Evolutionary conservation across 208 protist species (phyloP).

Genomic region (Acanthamoeba triangularis): DNA sequence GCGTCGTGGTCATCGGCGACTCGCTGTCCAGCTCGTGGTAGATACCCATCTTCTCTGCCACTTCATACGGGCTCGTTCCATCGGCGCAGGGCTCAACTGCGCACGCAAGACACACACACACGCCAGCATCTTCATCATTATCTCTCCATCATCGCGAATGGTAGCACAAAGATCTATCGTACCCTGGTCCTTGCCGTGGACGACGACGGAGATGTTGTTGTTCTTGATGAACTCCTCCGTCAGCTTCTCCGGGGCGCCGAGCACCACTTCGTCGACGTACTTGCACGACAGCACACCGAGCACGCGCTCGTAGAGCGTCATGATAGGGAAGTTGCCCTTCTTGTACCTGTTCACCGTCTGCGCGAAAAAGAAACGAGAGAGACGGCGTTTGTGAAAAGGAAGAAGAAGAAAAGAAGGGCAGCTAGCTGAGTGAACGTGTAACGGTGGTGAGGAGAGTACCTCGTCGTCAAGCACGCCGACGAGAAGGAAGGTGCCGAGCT

Average conservation of each 20-base stretch:
- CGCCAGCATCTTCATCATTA: too few species aligned
- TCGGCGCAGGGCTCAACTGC: background rate
- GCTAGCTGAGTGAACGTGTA: too few species aligned
- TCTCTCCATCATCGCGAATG: too few species aligned
- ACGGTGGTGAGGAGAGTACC: too few species aligned
- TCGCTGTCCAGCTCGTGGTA: slow-evolving; percentile 88
- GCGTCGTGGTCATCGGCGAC: slow-evolving; percentile 78
- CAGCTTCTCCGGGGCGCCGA: slow-evolving; percentile 97
- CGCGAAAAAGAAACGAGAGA: too few species aligned
- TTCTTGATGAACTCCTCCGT: slow-evolving; percentile 95
- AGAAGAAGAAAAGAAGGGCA: too few species aligned
- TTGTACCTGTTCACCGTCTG: slow-evolving; percentile 84
- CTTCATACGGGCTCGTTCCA: slow-evolving; percentile 79
- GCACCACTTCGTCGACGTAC: slow-evolving; percentile 98
- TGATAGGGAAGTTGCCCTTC: slow-evolving; percentile 98
- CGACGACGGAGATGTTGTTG: slow-evolving; percentile 93
- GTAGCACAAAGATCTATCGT: too few species aligned
- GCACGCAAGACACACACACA: too few species aligned
- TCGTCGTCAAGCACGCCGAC: slow-evolving; percentile 97
- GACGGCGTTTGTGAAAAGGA: too few species aligned
- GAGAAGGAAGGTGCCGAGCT: slow-evolving; percentile 97
- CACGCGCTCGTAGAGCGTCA: slow-evolving; percentile 98
- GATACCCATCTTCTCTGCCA: slow-evolving; percentile 93
- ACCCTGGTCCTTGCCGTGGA: slow-evolving; percentile 88
- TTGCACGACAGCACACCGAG: slow-evolving; percentile 97